phyloP scores from a whole-genome alignment of 305 asterid species.

The Fraxinus paxiana region DNA sequence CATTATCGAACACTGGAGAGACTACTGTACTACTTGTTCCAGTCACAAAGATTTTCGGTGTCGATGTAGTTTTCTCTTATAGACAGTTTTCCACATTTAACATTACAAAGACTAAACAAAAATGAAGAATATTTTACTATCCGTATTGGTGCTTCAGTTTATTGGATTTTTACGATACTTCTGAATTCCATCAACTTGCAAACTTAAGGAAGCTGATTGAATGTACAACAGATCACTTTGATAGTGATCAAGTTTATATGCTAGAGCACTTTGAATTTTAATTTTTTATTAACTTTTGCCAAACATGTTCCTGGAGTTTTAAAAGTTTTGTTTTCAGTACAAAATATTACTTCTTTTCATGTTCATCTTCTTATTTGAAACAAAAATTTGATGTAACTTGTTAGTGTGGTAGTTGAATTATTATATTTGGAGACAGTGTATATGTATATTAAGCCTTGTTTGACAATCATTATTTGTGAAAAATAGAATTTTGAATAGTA shows the following conservation, averaged over 20 bases:
- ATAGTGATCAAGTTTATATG: not conserved
- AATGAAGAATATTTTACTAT: not conserved
- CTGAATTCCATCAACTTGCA: not conserved
- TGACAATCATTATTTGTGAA: not conserved
- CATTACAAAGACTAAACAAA: not conserved
- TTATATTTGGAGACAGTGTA: not conserved
- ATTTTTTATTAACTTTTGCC: not conserved
- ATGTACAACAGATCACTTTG: not conserved
- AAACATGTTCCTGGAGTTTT: not conserved
- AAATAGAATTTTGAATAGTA: not conserved
- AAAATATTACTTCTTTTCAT: not conserved
- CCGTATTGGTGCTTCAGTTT: not conserved
- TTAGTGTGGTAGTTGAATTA: not conserved
- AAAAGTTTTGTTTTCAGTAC: not conserved
- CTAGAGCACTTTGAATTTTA: not conserved
- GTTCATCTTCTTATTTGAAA: not conserved
- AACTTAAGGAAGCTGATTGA: not conserved
- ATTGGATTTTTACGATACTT: not conserved
- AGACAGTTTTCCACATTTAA: not conserved
- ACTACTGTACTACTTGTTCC: not conserved
- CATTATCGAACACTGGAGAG: not conserved
- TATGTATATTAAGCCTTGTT: not conserved
- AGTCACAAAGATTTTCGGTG: not conserved
- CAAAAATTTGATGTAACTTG: not conserved
- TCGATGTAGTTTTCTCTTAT: not conserved